Base-by-base conservation (phyloP, 2,329 filamentous ascomycete genomes). In the Cordyceps tenuipes region DNA sequence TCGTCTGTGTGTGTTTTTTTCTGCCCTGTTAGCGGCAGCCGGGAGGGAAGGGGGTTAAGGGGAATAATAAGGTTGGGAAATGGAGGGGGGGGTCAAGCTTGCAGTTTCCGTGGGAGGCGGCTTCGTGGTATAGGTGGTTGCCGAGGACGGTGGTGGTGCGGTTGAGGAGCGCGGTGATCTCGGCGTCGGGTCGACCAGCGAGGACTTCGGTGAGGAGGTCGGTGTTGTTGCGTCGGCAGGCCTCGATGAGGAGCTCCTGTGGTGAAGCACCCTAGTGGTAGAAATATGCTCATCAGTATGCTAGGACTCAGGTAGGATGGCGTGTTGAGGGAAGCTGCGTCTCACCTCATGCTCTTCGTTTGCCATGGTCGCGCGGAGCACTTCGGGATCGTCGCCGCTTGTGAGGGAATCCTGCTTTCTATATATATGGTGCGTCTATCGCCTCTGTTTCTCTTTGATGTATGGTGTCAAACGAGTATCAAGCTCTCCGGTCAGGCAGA, bases 201-300 rank as follows among this genome's bases (percentile, higher is more conserved):
- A 97, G 80, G 61, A 92, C 82, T 68, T 94, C 87, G 67, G 83
- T 76, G 60, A 97, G 84, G 62, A 97, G 85, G 58, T 93, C 87
- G 66, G 86, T 86, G 76, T 97, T 97, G 81, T 97, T 93, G 70
- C 91, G 85, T 63, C 93, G 90, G 77, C 90, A 96, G 68, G 94
- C 90, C 78, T 96, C 93, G 75, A 97, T 85, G 67, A 97, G 83
- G 69, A 90, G 83, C 78, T 97, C 93, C 73, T 87, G 82, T 51
- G 86, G 84, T 62, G 90, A 90, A 67, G 93, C 93, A 72, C 93
- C 94, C 88, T 96, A 58, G 13, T 15, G 29, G 29, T 29, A 29
- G 29, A 41, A 15, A 17, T 3, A 41, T 1, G 17, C n/a, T 43
- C 1, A 15, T 43, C 39, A 43, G 34, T 13, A 13, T 23, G 23